Evolutionary conservation across 306 rosid species (phyloP), one percentile per base, ranked within the genome.

Genomic region (Vachellia pachyceras): DNA sequence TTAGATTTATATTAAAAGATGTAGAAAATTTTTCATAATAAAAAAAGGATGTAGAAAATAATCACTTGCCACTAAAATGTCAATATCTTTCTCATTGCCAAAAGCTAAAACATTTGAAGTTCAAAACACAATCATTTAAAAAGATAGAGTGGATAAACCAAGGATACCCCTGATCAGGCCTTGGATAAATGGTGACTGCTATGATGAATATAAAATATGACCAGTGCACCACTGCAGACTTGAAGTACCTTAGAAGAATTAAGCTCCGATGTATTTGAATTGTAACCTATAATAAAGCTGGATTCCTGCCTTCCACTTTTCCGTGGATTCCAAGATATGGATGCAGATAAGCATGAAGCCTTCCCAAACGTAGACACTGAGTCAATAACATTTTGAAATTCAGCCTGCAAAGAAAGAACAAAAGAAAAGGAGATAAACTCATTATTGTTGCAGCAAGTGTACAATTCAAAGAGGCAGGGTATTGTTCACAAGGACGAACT

Each of bases 311-410:
- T 75, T 82, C 84, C 92, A 81, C 91, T 90, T 78, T 85, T 85
- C 70, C 54, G 92, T 10, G 89, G 93, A 63, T 90, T 95, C 94
- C 95, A 93, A 50, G 97, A 92, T 79, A 93, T 88, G 29, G 98
- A 90, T 40, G 98, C 98, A 77, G 97, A 88, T 67, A 85, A 74
- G 84, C 97, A 95, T 45, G 70, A 29, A 63, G 93, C 89, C 76
- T 90, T 90, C 60, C 94, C 94, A 80, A 90, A 79, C 29, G 92
- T 73, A 85, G 92, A 90, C 64, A 93, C 90, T 13, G 98, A 90
- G 57, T 93, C 97, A 52, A 86, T 89, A 74, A 90, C 94, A 86
- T 93, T 95, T 80, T 91, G 98, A 86, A 93, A 91, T 85, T 95
- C 98, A 52, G 98, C 99, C 99, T 95, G 85, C 76, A 80, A 74